Evolutionary conservation across 169 alveolate species (phyloP).

Genomic region (Perkinsus marinus): DNA sequence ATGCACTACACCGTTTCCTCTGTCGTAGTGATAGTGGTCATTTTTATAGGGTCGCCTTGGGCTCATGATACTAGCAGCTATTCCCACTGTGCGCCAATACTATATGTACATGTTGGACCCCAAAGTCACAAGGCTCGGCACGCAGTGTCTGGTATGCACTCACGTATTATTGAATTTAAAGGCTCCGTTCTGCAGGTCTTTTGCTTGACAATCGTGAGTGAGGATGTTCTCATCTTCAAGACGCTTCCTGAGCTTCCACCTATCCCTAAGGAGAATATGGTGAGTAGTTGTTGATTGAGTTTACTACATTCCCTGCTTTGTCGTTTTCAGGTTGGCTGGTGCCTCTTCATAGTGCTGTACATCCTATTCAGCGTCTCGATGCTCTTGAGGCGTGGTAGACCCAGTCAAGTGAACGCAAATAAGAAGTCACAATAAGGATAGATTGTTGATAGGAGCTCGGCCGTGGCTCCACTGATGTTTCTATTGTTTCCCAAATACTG

Average conservation of each 20-base stretch:
- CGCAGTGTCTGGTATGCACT: background rate
- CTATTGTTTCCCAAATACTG: background rate
- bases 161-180: background rate
- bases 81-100: background rate
- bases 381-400: background rate
- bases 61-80: background rate
- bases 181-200: background rate
- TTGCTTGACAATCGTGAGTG: background rate
- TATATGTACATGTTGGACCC: background rate
- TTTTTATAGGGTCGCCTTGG: background rate
- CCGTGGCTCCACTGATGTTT: background rate
- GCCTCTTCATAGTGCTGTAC: background rate
- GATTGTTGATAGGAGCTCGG: background rate
- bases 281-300: background rate
- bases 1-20: background rate
- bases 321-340: background rate
- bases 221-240: background rate
- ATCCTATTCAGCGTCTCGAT: background rate
- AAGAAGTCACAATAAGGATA: background rate
- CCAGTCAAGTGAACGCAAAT: background rate
- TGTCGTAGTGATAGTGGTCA: background rate
- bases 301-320: background rate
- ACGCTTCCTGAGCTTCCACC: background rate
- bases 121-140: background rate
- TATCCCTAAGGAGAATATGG: background rate